Evolutionary conservation across 2,329 filamentous ascomycete species (phyloP), one percentile per base, ranked within the genome.

Genomic region (Albophoma yamanashiensis): DNA sequence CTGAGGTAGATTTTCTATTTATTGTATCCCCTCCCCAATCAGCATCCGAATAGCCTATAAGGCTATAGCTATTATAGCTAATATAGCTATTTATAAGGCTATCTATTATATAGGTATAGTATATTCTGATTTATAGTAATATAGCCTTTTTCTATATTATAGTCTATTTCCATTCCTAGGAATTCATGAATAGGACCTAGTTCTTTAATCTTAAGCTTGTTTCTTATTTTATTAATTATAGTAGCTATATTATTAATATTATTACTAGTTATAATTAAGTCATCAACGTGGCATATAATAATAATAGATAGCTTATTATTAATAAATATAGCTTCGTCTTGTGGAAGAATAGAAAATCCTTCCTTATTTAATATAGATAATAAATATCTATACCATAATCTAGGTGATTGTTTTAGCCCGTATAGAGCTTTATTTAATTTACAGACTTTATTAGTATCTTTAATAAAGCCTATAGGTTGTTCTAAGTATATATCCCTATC

Each of bases 401-500:
- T 60, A 57, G 42, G 55, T 12, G 36, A 36, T 27, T 58, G 27
- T 53, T 52, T 47, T 58, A 57, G 40, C 20, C 56, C 42, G 31
- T 57, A 57, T 57, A 57, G 25, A 17, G 56, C 56, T 27, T 57
- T 57, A 57, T 59, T 57, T 59, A 59, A 20, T 45, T 59, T 59
- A 38, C 38, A 60, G 50, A 56, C 55, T 27, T 55, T 60, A 60
- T 38, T 56, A 57, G 42, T n/a, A 31, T 22, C 45, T 20, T 34
- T 40, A 25, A 31, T 52, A 52, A 58, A 47, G 22, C 39, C 53
- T 55, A 40, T 55, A 36, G 38, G 58, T 22, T 58, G 11, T 25
- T 58, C 34, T 36, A 62, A 58, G 60, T 62, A 62, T 58, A 62
- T 62, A 22, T 60, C 55, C 52, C 55, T 60, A 60, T 62, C 56